Evolutionary conservation across 768 basidiomycete genomes (phyloP), one percentile per base, ranked within the genome.

Genomic region (Lentinula guzmanii): DNA sequence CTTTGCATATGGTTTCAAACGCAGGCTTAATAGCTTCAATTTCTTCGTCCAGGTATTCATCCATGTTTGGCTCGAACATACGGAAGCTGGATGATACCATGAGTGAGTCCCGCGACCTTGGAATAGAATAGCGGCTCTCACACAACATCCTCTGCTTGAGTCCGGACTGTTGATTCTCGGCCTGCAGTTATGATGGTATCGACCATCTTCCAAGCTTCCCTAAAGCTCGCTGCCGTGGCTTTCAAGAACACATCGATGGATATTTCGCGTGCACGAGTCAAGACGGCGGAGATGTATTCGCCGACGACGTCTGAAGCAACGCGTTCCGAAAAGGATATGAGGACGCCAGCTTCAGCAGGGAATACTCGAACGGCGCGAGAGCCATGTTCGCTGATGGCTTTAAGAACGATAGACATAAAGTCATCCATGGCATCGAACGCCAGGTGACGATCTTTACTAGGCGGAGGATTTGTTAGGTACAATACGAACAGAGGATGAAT

Each of bases 1-100:
- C 79, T 61, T 83, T 83, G 70, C 90, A 95, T 13, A 90, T 89
- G 2, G 72, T 76, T 35, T 92, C 90, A 60, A 97, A 84, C 0
- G 81, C 76, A 4, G 79, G 80, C 67, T 93, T 93, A 54, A 93
- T 80, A 62, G 81, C 82, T 61, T 97, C 95, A 5, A 89, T 82
- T 71, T 99, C 96, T 69, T 98, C 94, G 62, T 94, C 90, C 2
- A 98, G 86, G 68, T 98, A 98, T 68, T 98, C 95, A 69, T 97
- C 95, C 93, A 98, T 97, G 71, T 95, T 91, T 9, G 82, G 78
- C 72, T 98, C 95, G 66, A 98, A 98, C 93, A 98, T 97, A 51
- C 82, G 84, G 71, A 93, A 96, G 11, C 94, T 95, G 51, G 33
- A 60, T 10, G 48, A 67, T 64, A 52, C 69, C 65, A 28, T 48